Base-by-base conservation (phyloP, 257 asterid genomes). In the Parsonsia alboflavescens region DNA sequence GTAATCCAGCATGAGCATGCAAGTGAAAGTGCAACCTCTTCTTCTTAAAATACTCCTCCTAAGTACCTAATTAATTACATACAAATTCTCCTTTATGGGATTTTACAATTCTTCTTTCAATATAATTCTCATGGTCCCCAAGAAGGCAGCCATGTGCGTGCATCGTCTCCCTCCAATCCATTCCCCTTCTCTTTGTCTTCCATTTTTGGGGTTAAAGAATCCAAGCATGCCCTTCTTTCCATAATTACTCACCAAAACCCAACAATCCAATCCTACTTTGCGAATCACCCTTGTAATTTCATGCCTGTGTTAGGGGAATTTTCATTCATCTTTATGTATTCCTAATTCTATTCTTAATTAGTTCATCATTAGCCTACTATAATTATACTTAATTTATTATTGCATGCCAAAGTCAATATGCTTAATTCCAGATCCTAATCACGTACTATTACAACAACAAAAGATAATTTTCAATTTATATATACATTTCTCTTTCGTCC, bases 91-190 rank as follows among this genome's bases (percentile, higher is more conserved):
- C 81, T 72, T 77, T 71, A 66, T 74, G 54, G 83, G 83, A 75
- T 64, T 56, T 50, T 70, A 44, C 69, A 22, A 50, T 75, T 73
- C 78, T 71, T 70, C 75, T 80, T 70, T 70, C 46, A 76, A 77
- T 63, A 33, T 33, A 33, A 33, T 33, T 33, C 39, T 33, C 3
- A 33, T 81, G 83, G 80, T 81, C 80, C 83, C 81, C 76, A 57
- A 73, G 70, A 70, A 61, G 58, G 71, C 85, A 61, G 58, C 68
- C 85, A 80, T 78, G 83, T 81, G 80, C 74, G 83, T 81, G 80
- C 74, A 11, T 59, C 39, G 39, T 33, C 39, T 33, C 45, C 16
- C 53, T 53, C n/a, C n/a, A n/a, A n/a, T n/a, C n/a, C n/a, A 9
- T 30, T 59, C 73, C 73, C 65, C 63, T 65, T 45, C 54, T 44